Percentiles rank a stretch among this genome's conserved stretches.
phyloP scores from a whole-genome alignment of 2,329 filamentous ascomycete genomes.

The Aspergillus felis region DNA sequence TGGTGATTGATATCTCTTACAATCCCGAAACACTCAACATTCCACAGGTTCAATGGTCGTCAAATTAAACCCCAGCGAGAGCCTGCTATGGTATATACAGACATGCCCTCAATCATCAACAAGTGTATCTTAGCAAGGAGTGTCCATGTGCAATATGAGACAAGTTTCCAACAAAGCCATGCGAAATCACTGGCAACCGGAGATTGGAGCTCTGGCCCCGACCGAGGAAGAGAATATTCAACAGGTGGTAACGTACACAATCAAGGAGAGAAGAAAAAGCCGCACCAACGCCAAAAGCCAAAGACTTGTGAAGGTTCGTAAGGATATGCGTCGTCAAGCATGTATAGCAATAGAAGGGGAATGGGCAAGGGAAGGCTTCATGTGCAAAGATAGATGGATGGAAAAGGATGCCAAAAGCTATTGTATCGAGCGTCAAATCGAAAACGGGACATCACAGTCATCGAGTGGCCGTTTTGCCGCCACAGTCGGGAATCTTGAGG shows the following conservation, averaged over 20 bases:
- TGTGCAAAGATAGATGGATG: not conserved
- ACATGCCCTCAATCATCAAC: not conserved
- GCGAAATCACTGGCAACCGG: not conserved
- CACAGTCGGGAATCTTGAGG: slow-evolving; percentile 82
- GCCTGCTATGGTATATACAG: not conserved
- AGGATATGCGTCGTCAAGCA: slow-evolving; percentile 7
- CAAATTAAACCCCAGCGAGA: not conserved
- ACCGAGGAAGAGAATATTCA: not conserved
- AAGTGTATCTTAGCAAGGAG: not conserved
- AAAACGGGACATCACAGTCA: not conserved
- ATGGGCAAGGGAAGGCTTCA: not conserved
- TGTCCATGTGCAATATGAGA: not conserved
- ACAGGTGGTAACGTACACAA: not conserved
- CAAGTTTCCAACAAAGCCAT: not conserved
- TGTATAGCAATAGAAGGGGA: not conserved
- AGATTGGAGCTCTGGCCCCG: not conserved
- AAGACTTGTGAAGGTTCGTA: not conserved
- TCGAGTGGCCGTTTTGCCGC: slow-evolving; percentile 61
- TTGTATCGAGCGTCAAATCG: not conserved
- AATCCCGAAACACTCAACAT: not conserved
- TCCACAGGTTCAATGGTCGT: not conserved
- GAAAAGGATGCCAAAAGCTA: not conserved
- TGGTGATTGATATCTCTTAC: not conserved
- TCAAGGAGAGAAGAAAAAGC: not conserved
- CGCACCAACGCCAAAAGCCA: not conserved